phyloP scores from a whole-genome alignment of 2,329 filamentous ascomycete genomes.

The Alternaria brassicicola region DNA sequence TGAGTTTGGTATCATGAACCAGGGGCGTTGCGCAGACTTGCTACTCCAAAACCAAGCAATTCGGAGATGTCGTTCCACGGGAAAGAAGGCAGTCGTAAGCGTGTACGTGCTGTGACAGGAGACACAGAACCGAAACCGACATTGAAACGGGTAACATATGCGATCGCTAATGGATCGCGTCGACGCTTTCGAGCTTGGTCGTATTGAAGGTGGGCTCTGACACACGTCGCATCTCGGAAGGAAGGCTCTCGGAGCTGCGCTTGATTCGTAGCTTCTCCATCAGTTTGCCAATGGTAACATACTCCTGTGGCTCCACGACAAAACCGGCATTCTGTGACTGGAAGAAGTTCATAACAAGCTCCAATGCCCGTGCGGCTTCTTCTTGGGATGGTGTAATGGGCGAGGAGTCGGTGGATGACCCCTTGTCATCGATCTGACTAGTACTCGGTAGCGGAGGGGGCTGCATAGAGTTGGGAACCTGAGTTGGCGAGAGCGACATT shows the following conservation, averaged over 20 bases:
- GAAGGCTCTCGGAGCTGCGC: slow-evolving; percentile 51
- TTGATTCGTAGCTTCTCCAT: slow-evolving; percentile 84
- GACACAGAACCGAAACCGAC: slow-evolving; percentile 15
- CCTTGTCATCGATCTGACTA: slow-evolving; percentile 31
- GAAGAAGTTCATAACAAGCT: slow-evolving; percentile 82
- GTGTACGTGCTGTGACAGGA: slow-evolving; percentile 18
- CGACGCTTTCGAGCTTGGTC: slow-evolving; percentile 40
- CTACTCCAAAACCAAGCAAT: slow-evolving; percentile 22
- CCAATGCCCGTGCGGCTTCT: slow-evolving; percentile 80
- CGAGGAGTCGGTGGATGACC: slow-evolving; percentile 45
- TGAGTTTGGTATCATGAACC: slow-evolving; percentile 22
- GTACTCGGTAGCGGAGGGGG: slow-evolving; percentile 54
- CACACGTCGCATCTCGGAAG: slow-evolving; percentile 42
- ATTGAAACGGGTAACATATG: slow-evolving; percentile 9
- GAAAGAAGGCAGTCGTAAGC: slow-evolving; percentile 20
- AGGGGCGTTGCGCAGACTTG: slow-evolving; percentile 25
- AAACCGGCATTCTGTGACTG: slow-evolving; percentile 71
- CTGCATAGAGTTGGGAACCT: slow-evolving; percentile 52
- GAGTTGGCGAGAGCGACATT: slow-evolving; percentile 45
- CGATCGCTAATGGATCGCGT: slow-evolving; percentile 34
- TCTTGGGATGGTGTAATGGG: slow-evolving; percentile 75
- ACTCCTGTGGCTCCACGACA: slow-evolving; percentile 78
- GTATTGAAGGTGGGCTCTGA: slow-evolving; percentile 43
- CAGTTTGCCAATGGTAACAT: slow-evolving; percentile 76
- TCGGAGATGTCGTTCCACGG: slow-evolving; percentile 8